These are phyloP conservation scores for Microcyclospora pomicola DNA, from an alignment of 2,329 filamentous ascomycete species.

Conservation along the genomic window DNA sequence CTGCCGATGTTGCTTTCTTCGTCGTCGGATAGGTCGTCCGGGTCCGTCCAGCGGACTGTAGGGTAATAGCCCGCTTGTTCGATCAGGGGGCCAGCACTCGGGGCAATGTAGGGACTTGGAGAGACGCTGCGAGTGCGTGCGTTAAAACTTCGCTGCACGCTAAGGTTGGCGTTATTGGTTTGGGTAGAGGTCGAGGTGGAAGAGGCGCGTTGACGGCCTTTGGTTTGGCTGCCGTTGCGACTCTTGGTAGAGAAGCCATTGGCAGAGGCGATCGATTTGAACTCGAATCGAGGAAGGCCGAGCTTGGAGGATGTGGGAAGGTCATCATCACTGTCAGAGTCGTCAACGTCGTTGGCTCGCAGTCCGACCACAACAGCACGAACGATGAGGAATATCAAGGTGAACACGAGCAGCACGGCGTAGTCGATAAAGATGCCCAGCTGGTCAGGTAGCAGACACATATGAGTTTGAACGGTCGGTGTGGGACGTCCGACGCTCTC, in stretches of 20 bases:
- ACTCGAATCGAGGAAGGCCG: conserved; percentile 6
- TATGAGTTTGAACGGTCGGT: conserved; percentile 67
- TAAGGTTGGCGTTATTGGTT: conserved; percentile 10
- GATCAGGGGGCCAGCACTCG: conserved; percentile 21
- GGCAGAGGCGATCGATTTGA: conserved; percentile 8
- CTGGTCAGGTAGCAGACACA: conserved; percentile 84
- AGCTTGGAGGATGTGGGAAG: conserved; percentile 1
- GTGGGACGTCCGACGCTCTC: conserved; percentile 15
- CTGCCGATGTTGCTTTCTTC: conserved; percentile 6
- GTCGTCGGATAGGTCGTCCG: conserved; percentile 18
- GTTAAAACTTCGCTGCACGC: conserved; percentile 19
- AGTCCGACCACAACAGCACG: conserved; percentile 28
- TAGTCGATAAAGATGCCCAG: conserved; percentile 74
- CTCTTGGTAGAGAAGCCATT: conserved; percentile 14
- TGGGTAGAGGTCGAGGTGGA: conserved; percentile 21
- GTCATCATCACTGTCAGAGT: neutral
- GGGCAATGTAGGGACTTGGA: conserved; percentile 14
- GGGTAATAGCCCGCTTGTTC: conserved; percentile 31
- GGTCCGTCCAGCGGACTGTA: conserved; percentile 18
- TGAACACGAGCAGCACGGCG: conserved; percentile 44
- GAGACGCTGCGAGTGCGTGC: conserved; percentile 27
- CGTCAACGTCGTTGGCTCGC: conserved; percentile 4
- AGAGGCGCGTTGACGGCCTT: conserved; percentile 19
- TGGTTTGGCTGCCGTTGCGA: conserved; percentile 7
- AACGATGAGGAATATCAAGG: conserved; percentile 33